phyloP scores from a whole-genome alignment of 2,329 filamentous ascomycete genomes.

The Neurospora crassa region DNA sequence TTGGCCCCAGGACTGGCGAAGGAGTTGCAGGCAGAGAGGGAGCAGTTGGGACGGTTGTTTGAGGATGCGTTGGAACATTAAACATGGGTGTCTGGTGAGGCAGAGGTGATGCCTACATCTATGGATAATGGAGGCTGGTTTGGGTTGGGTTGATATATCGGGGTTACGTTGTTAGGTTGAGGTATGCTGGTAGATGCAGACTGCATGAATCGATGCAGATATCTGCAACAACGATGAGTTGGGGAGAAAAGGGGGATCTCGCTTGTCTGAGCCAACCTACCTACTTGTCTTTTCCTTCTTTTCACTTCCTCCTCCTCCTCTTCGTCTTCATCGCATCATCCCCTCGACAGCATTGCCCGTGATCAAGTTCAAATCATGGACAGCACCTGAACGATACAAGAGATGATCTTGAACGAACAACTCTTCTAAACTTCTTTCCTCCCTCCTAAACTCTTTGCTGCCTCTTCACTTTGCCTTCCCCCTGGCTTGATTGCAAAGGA shows the following conservation, averaged over 20 bases:
- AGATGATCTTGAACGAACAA: not conserved
- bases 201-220: not conserved
- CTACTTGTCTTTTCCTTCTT: not conserved
- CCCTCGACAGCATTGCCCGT: not conserved
- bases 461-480: not conserved
- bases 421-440: not conserved
- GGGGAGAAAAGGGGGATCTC: not conserved
- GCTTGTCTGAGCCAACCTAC: not conserved
- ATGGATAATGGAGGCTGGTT: not conserved
- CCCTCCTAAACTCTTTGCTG: not conserved
- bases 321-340: not conserved
- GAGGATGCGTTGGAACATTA: slow-evolving; percentile 44
- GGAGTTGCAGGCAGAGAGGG: slow-evolving; percentile 60
- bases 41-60: slow-evolving; percentile 61
- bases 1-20: slow-evolving; percentile 72
- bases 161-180: not conserved
- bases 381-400: not conserved
- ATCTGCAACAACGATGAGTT: not conserved
- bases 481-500: not conserved
- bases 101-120: not conserved
- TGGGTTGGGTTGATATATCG: not conserved
- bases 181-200: not conserved
- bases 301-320: not conserved
- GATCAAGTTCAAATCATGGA: not conserved
- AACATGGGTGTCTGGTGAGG: not conserved